Base-by-base conservation (phyloP, 2,329 filamentous ascomycete species). In the Beauveria scarabaeidicola region DNA sequence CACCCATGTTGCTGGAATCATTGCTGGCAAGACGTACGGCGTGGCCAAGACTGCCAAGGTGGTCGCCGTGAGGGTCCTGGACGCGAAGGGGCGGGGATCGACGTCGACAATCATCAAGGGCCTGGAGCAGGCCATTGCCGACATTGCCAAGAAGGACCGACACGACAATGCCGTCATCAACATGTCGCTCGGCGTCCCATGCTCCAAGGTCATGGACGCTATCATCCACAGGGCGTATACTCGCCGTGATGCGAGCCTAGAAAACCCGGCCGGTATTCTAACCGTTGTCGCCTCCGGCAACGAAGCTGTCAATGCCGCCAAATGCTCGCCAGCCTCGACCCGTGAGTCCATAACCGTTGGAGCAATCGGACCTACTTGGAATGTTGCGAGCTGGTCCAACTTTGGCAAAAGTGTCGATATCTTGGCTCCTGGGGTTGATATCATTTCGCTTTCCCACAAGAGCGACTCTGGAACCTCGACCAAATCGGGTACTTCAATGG, bases 1-100 rank as follows among this genome's bases (percentile, higher is more conserved):
- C 43, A 84, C 77, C 58, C 85, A 87, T 72, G 82, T 85, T 25
- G 78, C 82, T 11, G 84, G 83, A 21, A 87, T 82, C 10, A 80
- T 86, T 44, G 85, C 75, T 21, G 81, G 83, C 36, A 75, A 73
- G 57, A 86, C 80, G 3, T 86, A 82, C 61, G 85, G 85, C 63
- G 82, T 86, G 6, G 81, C 84, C 65, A 85, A 85, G 74, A 78
- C 78, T 54, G 78, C 77, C 59, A 72, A 73, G 57, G 70, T 85
- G 44, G 70, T 84, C 41, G 10, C n/a, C 19, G n/a, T 44, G 19
- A 44, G 10, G 41, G 41, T 21, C 3, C 10, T 10, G 1, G 13
- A 21, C 41, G 19, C 23, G 3, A 13, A 44, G 23, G n/a, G 19
- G 5, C 10, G 11, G 19, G 10, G 8, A 19, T 19, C n/a, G 41